Evolutionary conservation across 2,329 filamentous ascomycete species (phyloP).

Genomic region (Phialemoniopsis sp.): DNA sequence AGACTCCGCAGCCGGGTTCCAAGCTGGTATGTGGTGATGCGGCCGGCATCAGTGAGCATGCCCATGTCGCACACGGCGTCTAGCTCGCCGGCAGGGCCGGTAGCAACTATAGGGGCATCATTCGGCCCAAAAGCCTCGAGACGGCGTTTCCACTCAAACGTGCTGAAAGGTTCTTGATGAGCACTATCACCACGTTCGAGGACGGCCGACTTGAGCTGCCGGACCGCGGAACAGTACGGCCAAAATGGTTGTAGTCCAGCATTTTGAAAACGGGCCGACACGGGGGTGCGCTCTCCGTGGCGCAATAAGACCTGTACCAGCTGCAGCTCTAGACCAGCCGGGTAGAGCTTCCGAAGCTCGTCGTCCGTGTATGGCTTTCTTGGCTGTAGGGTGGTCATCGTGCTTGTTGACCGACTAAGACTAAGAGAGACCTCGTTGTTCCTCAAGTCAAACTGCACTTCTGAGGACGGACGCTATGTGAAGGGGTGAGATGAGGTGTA

Average conservation of each 20-base stretch:
- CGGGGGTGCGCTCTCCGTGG: slow-evolving; percentile 78
- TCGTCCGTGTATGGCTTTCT: slow-evolving; percentile 73
- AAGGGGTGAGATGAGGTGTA: no score
- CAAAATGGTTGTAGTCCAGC: slow-evolving; percentile 66
- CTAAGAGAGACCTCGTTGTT: no score
- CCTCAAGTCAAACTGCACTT: no score
- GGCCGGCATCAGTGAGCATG: slow-evolving; percentile 72
- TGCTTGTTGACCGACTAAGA: slow-evolving; percentile 4
- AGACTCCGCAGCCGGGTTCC: slow-evolving; percentile 65
- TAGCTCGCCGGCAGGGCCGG: slow-evolving; percentile 64
- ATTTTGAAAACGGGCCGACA: slow-evolving; percentile 84
- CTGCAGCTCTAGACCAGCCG: slow-evolving; percentile 72
- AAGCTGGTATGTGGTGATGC: slow-evolving; percentile 66
- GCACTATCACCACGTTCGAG: slow-evolving; percentile 32
- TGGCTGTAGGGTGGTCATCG: slow-evolving; percentile 76
- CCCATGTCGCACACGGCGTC: slow-evolving; percentile 78
- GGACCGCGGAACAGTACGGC: slow-evolving; percentile 84
- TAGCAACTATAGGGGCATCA: slow-evolving; percentile 66
- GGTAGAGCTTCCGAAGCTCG: slow-evolving; percentile 80
- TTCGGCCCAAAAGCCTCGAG: slow-evolving; percentile 76
- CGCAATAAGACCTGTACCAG: slow-evolving; percentile 84
- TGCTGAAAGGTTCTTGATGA: slow-evolving; percentile 31
- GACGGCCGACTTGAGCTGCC: slow-evolving; percentile 57
- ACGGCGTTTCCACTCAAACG: slow-evolving; percentile 61
- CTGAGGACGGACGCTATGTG: no score